phyloP scores from a whole-genome alignment of 192 early-diverging fungal species.

The Allomyces arbusculus region DNA sequence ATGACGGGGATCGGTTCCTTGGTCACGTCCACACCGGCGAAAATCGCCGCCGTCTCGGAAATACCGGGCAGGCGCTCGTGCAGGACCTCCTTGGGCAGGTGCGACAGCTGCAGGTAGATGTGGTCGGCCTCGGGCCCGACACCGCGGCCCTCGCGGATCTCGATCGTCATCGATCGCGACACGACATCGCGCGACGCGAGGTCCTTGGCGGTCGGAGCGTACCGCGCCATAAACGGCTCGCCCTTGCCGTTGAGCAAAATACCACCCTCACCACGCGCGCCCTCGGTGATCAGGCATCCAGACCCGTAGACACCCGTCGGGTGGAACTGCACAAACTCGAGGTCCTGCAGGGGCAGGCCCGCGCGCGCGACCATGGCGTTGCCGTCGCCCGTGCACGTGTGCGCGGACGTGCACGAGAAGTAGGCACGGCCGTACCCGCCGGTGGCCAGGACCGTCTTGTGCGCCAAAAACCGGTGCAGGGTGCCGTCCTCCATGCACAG shows the following conservation, averaged over 20 bases:
- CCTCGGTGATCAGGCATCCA: constrained; percentile 94
- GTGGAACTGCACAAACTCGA: constrained; percentile 99
- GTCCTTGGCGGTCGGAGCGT: constrained; percentile 96
- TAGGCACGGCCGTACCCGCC: constrained; percentile 98
- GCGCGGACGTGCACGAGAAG: constrained; percentile 94
- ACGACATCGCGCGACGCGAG: constrained; percentile 96
- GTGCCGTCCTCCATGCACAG: constrained; percentile 97
- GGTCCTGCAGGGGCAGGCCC: constrained; percentile 87
- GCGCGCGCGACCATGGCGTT: constrained; percentile 98
- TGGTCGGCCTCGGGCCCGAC: constrained; percentile 91
- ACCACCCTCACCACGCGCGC: constrained; percentile 91
- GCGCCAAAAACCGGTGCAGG: constrained; percentile 86
- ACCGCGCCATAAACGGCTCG: constrained; percentile 98
- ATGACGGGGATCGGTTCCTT: constrained; percentile 98
- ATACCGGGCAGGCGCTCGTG: constrained; percentile 90
- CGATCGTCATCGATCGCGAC: constrained; percentile 94
- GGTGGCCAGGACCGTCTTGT: constrained; percentile 97
- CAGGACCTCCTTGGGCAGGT: constrained; percentile 78
- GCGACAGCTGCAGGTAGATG: constrained; percentile 86
- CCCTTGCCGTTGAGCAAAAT: constrained; percentile 87
- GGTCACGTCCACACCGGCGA: constrained; percentile 95
- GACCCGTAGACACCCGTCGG: constrained; percentile 98
- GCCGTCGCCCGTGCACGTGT: constrained; percentile 97
- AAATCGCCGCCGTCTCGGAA: constrained; percentile 96
- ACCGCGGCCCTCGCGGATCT: constrained; percentile 93